Evolutionary conservation across 2,329 filamentous ascomycete species (phyloP).

Genomic region (Aspergillus aculeatus): DNA sequence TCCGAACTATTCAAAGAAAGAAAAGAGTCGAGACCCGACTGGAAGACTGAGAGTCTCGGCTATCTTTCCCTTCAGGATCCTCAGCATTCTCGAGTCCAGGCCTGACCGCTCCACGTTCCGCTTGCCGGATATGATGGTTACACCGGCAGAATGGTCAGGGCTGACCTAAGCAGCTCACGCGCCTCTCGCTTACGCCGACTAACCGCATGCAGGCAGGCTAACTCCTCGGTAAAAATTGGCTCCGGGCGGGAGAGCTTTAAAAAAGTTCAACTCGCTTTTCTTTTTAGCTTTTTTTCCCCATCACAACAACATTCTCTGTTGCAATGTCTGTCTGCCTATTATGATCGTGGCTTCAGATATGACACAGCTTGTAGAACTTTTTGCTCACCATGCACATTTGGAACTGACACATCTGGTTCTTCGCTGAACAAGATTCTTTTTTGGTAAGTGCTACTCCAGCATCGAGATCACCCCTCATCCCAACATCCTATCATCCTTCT

Average conservation of each 20-base stretch:
- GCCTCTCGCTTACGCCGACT: not conserved
- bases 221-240: conserved; percentile 28
- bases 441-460: conserved; percentile 30
- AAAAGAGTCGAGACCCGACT: conserved; percentile 7
- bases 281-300: conserved; percentile 20
- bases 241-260: conserved; percentile 31
- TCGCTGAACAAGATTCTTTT: not conserved
- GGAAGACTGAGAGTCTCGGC: not conserved
- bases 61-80: not conserved
- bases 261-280: conserved; percentile 24
- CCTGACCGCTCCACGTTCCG: not conserved
- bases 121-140: not conserved
- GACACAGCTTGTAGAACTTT: conserved; percentile 2
- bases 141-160: not conserved
- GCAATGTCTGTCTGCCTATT: conserved; percentile 15
- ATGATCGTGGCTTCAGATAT: conserved; percentile 11
- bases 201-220: conserved; percentile 9
- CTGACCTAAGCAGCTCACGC: not conserved
- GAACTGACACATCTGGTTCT: conserved; percentile 9
- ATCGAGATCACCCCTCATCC: conserved; percentile 6
- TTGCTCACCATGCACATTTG: conserved; percentile 4
- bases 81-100: too few species aligned
- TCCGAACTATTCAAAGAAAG: not conserved
- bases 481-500: conserved; percentile 35
- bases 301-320: conserved; percentile 1